Base-by-base conservation (phyloP, 331 rosid species). In the Arachis monticola region DNA sequence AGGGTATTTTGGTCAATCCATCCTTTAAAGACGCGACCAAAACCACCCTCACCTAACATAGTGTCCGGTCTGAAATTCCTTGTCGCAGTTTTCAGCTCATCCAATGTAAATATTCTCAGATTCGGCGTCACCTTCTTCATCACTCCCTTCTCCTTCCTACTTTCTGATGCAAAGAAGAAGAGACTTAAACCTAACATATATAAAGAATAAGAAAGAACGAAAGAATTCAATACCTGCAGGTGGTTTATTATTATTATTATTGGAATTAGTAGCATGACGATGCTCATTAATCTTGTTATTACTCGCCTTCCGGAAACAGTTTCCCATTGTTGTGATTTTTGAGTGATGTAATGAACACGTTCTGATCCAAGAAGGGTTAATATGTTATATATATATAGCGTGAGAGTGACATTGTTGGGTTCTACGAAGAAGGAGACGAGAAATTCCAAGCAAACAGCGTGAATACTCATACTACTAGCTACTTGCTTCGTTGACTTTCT, bases 1-100 rank as follows among this genome's bases (percentile, higher is more conserved):
- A 77, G 80, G 0, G 87, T 88, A 1, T 61, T 65, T 6, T 62
- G 27, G 2, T 95, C 97, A 5, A 95, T 48, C 99, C 99, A 95
- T 0, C 99, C 99, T 72, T 84, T 95, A 83, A 92, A 95, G 3
- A 95, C 99, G 53, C 89, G 77, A 1, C 99, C 99, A 31, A 95
- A 95, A n/a, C 99, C 98, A 5, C 99, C 99, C 47, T 90, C 97
- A 0, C 99, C 99, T 0, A 92, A 63, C 40, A 90, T 75, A 1
- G 93, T 85, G 73, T 86, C 86, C 0, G 98, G 96, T 32, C 88
- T 83, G 76, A 95, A 95, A 12, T 95, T 81, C 69, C 87, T 74
- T 0, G 99, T 95, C 0, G 91, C 96, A 74, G 82, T 86, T 81
- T 89, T 90, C 68, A 95, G 72, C 59, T 92, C 97, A 4, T 88